Percentiles rank a stretch among this genome's conserved stretches.
These are phyloP conservation scores for Diversispora eburnea DNA, from an alignment of 192 early-diverging fungal genomes.

Conservation along the genomic window DNA sequence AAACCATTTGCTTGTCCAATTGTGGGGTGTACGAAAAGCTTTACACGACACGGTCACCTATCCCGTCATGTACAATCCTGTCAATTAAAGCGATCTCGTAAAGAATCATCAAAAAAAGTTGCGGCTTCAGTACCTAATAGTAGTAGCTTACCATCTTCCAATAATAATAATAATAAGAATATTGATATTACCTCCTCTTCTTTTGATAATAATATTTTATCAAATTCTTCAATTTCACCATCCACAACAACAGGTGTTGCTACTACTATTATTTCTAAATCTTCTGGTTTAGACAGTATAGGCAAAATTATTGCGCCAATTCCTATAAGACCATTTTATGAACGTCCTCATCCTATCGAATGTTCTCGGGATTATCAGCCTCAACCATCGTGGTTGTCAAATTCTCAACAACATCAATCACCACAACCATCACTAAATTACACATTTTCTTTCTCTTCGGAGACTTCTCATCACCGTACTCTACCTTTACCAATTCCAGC, in stretches of 20 bases:
- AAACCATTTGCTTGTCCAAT: slow-evolving; percentile 6
- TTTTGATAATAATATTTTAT: not conserved
- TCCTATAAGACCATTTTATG: no score
- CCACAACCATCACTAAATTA: not conserved
- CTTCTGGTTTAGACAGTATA: not conserved
- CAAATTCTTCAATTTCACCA: not conserved
- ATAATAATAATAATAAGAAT: not conserved
- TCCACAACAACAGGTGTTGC: not conserved
- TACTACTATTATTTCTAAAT: not conserved
- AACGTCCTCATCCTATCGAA: no score
- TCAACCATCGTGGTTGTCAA: not conserved
- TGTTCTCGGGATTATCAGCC: no score
- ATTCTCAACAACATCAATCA: not conserved
- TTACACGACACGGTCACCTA: slow-evolving; percentile 39
- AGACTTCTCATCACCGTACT: not conserved
- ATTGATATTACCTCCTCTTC: not conserved
- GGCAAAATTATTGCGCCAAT: no score
- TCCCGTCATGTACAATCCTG: slow-evolving; percentile 31
- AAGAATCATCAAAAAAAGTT: not conserved
- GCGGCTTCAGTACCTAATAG: not conserved
- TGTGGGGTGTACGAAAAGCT: slow-evolving; percentile 35
- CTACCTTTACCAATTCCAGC: not conserved
- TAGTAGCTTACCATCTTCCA: not conserved
- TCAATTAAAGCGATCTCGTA: not conserved
- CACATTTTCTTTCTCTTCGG: not conserved